phyloP scores from a whole-genome alignment of 768 basidiomycete genomes.

The Auriscalpium orientale region DNA sequence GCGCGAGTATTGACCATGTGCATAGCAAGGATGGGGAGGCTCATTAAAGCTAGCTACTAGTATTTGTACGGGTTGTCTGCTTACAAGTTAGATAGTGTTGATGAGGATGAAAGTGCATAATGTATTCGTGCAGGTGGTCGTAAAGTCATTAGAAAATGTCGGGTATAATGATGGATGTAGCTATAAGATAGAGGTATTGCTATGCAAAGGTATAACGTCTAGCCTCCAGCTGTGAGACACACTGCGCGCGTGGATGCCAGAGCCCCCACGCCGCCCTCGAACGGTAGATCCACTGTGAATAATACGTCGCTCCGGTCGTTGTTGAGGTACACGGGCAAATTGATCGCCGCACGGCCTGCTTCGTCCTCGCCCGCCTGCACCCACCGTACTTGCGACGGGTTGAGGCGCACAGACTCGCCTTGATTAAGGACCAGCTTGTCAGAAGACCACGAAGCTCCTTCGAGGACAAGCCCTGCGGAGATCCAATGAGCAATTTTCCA shows the following conservation, averaged over 20 bases:
- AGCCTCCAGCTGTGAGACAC: constrained; percentile 64
- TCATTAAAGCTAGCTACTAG: too few relatives aligned
- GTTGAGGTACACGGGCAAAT: constrained; percentile 90
- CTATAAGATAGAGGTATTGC: too few relatives aligned
- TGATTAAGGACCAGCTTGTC: constrained; percentile 76
- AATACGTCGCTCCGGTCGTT: constrained; percentile 82
- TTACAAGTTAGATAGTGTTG: too few relatives aligned
- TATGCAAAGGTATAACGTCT: background rate
- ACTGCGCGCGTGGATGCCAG: constrained; percentile 84
- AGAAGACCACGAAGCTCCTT: constrained; percentile 74
- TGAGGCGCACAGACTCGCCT: constrained; percentile 71
- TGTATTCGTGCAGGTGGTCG: too few relatives aligned
- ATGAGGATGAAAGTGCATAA: too few relatives aligned
- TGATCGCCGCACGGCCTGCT: constrained; percentile 43
- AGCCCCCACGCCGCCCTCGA: constrained; percentile 56
- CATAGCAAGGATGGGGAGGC: background rate
- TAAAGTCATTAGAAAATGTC: too few relatives aligned
- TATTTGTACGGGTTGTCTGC: too few relatives aligned
- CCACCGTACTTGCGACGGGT: constrained; percentile 85
- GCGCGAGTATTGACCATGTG: constrained; percentile 23
- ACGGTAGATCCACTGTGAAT: constrained; percentile 82
- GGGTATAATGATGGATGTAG: too few relatives aligned
- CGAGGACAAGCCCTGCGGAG: constrained; percentile 68
- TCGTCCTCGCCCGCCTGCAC: constrained; percentile 46
- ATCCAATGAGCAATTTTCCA: constrained; percentile 6